Conservation (phyloP, 2,329 filamentous ascomycete genomes). For the Pestalotiopsis sp. region DNA sequence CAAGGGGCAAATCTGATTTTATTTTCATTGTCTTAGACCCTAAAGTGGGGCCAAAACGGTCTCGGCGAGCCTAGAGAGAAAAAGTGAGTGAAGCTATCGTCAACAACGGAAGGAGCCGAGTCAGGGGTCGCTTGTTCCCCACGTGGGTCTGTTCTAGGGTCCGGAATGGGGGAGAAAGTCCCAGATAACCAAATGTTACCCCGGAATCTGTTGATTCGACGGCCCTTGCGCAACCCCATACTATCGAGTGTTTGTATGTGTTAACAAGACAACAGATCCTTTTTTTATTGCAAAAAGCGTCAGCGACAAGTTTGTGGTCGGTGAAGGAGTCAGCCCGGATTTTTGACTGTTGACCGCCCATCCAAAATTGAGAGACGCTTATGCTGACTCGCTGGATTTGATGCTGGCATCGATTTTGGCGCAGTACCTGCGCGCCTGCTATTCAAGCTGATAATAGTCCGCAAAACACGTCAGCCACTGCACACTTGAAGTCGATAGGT, state of each 20-base stretch:
- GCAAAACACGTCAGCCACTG: not conserved
- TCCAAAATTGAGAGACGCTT: not conserved
- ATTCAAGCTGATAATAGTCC: not conserved
- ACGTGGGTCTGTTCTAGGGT: constrained; percentile 1
- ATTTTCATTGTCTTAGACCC: not conserved
- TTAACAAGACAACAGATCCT: not conserved
- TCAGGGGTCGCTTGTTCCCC: constrained; percentile 1
- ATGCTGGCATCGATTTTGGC: not conserved
- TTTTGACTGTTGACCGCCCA: not conserved
- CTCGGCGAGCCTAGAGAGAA: constrained; percentile 9
- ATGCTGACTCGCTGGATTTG: not conserved
- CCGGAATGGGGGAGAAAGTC: not conserved
- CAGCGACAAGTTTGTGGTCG: not conserved
- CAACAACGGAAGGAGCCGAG: constrained; percentile 8
- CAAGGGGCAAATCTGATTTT: not conserved
- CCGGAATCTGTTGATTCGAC: not conserved
- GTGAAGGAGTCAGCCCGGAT: not conserved
- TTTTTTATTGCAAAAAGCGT: not conserved
- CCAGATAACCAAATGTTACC: not conserved
- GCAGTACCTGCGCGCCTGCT: not conserved
- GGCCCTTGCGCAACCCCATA: not conserved
- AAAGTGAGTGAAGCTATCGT: constrained; percentile 10
- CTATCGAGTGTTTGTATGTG: not conserved
- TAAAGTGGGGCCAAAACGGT: constrained; percentile 9
- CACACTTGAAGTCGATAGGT: too few species aligned